Conservation (phyloP, 192 early-diverging fungal genomes). For the Gonapodya sp. region DNA sequence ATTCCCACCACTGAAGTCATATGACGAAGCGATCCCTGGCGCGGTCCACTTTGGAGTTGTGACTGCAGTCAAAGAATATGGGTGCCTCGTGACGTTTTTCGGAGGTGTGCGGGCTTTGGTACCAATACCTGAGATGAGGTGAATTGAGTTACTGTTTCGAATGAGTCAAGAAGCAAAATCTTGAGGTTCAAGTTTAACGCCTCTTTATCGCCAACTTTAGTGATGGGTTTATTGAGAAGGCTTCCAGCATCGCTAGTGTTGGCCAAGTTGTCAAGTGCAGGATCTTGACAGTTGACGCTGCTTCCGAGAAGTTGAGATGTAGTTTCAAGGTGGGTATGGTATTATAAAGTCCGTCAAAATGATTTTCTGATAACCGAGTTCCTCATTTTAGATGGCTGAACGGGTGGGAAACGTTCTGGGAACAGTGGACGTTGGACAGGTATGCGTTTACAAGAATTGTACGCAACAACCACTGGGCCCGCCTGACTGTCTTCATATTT, state of each 20-base stretch:
- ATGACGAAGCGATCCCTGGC: slow-evolving; percentile 50
- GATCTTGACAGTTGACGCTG: slow-evolving; percentile 48
- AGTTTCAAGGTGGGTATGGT: slow-evolving; percentile 55
- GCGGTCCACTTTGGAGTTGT: slow-evolving; percentile 56
- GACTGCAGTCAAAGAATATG: slow-evolving; percentile 41
- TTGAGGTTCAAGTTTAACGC: not conserved
- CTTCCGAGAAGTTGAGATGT: slow-evolving; percentile 48
- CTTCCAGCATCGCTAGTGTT: slow-evolving; percentile 11
- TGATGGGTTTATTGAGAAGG: not conserved
- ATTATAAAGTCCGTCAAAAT: no score
- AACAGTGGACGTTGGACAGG: not conserved
- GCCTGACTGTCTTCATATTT: no score
- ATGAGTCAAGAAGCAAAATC: no score
- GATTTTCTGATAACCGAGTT: not conserved
- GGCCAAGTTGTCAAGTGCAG: slow-evolving; percentile 68
- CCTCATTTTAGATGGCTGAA: not conserved
- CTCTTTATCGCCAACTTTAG: not conserved
- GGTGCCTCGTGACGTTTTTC: slow-evolving; percentile 71
- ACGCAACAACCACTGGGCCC: no score
- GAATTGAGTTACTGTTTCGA: not conserved
- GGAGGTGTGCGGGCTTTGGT: slow-evolving; percentile 60
- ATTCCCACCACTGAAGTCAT: slow-evolving; percentile 51
- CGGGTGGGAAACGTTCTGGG: not conserved
- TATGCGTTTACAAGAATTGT: not conserved
- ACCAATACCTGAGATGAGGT: slow-evolving; percentile 45